Evolutionary conservation across 1,139 yeast species (phyloP), one percentile per base, ranked within the genome.

Genomic region (Sugiyamaella paludigena): DNA sequence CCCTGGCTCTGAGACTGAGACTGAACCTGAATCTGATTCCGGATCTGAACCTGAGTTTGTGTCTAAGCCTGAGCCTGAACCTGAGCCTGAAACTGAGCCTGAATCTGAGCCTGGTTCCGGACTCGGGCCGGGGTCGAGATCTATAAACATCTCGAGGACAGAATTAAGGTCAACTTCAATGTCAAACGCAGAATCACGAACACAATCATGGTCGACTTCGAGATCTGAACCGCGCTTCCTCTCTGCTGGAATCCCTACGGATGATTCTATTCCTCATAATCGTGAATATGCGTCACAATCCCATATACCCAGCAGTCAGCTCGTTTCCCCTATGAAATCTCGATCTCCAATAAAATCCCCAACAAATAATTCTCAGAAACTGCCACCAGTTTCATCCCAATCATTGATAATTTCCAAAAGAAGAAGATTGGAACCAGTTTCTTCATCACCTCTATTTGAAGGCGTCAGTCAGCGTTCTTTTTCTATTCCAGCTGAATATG

Each of bases 271-370:
- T 4, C 24, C 5, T 19, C 3, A 19, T 5, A 19, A 19, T 19
- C 5, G n/a, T n/a, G n/a, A n/a, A n/a, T n/a, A n/a, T n/a, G n/a
- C 34, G 3, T 35, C 24, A 4, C n/a, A 16, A 31, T 6, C 15
- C 13, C 15, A n/a, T n/a, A n/a, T n/a, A n/a, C n/a, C n/a, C n/a
- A n/a, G n/a, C n/a, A n/a, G n/a, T n/a, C n/a, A 31, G 6, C 6
- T 13, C 6, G 15, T 13, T 12, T 13, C 34, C 34, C 34, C 15
- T 31, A 31, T n/a, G 15, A 31, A 31, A 31, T 31, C 16, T n/a
- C 27, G 47, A 33, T 60, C 64, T 15, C 64, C 63, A 2, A 47
- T 52, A 15, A 62, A 61, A 49, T 49, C 61, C 9, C 58, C 60
- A 3, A 33, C 49, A 6, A 45, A 45, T 33, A 40, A 56, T 11